phyloP scores from a whole-genome alignment of 768 basidiomycete genomes.

The Serendipita indica region DNA sequence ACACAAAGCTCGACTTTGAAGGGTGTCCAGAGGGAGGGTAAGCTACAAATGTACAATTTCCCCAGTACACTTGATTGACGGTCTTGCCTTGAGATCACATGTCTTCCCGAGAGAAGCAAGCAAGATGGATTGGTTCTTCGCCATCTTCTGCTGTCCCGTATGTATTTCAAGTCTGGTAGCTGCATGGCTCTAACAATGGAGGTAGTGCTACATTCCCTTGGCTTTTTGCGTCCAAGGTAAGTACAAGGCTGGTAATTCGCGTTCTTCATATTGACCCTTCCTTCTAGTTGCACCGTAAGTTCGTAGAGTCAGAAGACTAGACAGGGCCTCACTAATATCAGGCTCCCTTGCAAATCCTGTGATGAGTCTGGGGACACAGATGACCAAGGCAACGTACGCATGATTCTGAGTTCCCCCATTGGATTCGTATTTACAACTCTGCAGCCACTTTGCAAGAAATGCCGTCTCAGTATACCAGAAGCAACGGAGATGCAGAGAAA shows the following conservation, averaged over 20 bases:
- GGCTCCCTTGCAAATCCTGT: not conserved
- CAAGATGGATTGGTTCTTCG: not conserved
- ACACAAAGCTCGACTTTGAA: not conserved
- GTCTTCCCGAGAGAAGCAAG: not conserved
- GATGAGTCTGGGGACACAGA: not conserved
- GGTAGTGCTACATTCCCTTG: not conserved
- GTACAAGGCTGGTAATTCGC: not conserved
- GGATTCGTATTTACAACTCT: not conserved
- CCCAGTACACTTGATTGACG: not conserved
- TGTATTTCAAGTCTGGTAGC: not conserved
- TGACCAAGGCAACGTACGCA: not conserved
- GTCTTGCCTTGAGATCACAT: not conserved
- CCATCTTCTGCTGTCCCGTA: slow-evolving; percentile 5
- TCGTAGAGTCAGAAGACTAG: not conserved
- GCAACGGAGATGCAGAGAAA: not conserved
- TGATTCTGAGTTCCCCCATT: not conserved
- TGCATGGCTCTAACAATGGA: not conserved
- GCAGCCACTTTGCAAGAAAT: not conserved
- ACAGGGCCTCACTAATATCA: not conserved
- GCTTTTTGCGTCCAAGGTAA: not conserved
- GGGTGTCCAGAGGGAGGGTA: not conserved
- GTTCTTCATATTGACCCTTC: not conserved
- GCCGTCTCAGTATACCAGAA: not conserved
- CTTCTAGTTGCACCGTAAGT: not conserved
- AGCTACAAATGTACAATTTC: not conserved